Evolutionary conservation across 108 stramenopile species (phyloP).

Genomic region (Schizochytrium sp.): DNA sequence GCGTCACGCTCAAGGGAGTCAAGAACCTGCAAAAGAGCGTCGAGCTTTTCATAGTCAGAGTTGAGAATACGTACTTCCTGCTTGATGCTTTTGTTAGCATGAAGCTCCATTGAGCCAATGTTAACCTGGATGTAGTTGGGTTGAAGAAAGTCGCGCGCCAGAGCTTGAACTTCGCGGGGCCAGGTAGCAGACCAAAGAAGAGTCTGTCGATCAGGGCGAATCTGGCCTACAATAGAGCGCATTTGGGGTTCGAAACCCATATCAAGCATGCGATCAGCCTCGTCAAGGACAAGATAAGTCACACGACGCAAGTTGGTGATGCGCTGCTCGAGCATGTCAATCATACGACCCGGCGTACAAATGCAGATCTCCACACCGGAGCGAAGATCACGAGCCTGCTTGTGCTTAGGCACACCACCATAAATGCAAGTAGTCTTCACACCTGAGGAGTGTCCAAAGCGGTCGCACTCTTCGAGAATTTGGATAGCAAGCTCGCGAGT

Average conservation of each 20-base stretch:
- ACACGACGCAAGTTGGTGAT: constrained; percentile 94
- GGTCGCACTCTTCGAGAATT: constrained; percentile 99
- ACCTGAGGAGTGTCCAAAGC: constrained; percentile 91
- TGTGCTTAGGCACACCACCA: constrained; percentile 94
- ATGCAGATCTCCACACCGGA: constrained; percentile 96
- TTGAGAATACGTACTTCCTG: constrained; percentile 87
- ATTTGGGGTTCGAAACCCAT: constrained; percentile 99
- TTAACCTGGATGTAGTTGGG: constrained; percentile 90
- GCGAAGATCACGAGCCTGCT: constrained; percentile 79
- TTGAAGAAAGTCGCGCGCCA: constrained; percentile 92
- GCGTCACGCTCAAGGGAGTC: constrained; percentile 84
- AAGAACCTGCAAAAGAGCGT: constrained; percentile 73
- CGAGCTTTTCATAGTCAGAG: constrained; percentile 63
- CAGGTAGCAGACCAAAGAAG: constrained; percentile 99
- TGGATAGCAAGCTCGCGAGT: constrained; percentile 99
- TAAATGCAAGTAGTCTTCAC: constrained; percentile 99
- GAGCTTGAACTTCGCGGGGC: constrained; percentile 93
- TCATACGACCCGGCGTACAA: constrained; percentile 97
- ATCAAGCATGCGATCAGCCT: constrained; percentile 96
- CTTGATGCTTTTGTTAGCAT: constrained; percentile 96
- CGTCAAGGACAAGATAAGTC: constrained; percentile 97
- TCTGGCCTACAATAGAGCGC: constrained; percentile 92
- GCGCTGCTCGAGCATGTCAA: constrained; percentile 95
- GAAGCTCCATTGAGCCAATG: constrained; percentile 96
- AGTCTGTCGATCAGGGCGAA: constrained; percentile 97